Conservation (phyloP, 2,329 filamentous ascomycete genomes). For the Aspergillus clavatus region DNA sequence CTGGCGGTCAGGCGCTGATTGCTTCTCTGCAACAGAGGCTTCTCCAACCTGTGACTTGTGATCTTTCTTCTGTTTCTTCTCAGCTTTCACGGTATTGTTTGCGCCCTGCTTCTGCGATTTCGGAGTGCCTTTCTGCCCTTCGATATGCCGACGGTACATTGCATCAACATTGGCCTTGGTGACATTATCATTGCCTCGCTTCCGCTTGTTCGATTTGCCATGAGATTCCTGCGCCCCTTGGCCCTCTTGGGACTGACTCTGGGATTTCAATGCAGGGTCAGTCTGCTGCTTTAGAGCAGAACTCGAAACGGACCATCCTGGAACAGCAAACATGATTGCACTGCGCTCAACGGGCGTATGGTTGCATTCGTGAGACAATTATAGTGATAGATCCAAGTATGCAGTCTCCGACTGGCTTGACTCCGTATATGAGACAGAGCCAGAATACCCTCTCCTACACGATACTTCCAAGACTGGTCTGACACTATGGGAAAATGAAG, state of each 20-base stretch:
- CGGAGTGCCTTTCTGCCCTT: slow-evolving; percentile 50
- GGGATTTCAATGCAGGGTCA: slow-evolving; percentile 52
- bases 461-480: not conserved
- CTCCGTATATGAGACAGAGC: not conserved
- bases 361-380: not conserved
- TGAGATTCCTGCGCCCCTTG: slow-evolving; percentile 22
- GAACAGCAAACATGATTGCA: slow-evolving; percentile 75
- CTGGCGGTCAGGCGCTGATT: not conserved
- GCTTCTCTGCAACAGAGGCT: not conserved
- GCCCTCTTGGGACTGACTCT: slow-evolving; percentile 51
- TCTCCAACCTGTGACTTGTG: slow-evolving; percentile 18
- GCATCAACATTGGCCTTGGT: slow-evolving; percentile 68
- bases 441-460: not conserved
- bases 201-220: slow-evolving; percentile 49
- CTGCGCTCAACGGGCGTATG: not conserved
- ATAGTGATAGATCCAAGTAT: not conserved
- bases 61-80: slow-evolving; percentile 29
- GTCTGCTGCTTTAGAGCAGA: slow-evolving; percentile 67
- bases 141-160: slow-evolving; percentile 75
- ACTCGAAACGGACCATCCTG: slow-evolving; percentile 81
- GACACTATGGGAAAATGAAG: not conserved
- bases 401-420: no score
- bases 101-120: slow-evolving; percentile 37
- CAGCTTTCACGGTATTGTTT: slow-evolving; percentile 17
- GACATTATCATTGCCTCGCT: slow-evolving; percentile 47